Evolutionary conservation across 2,329 filamentous ascomycete genomes (phyloP), one percentile per base, ranked within the genome.

Genomic region (Corynespora cassiicola): DNA sequence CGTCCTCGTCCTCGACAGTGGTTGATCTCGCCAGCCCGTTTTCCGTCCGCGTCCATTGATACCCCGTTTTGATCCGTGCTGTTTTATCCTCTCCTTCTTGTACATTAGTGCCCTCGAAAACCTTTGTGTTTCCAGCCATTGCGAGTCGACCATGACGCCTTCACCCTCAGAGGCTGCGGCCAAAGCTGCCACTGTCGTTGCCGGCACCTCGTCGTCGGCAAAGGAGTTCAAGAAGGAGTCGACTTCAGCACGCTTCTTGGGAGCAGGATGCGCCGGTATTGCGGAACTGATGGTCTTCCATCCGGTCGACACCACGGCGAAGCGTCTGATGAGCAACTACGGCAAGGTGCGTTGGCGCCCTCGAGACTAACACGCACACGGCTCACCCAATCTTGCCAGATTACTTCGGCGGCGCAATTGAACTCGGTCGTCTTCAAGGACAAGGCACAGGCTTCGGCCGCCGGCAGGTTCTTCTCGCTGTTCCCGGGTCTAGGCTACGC

Each of bases 321-420:
- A 99, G 80, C 89, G 94, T 57, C 83, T 99, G 73, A 99, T 99
- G 94, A 96, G 90, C 83, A 96, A 99, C 74, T 87, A 95, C 70
- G 84, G 83, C 66, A 88, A 78, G 75, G 81, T 88, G 69, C 29
- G n/a, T n/a, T n/a, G n/a, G n/a, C n/a, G 42, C 22, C 26, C 10
- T 24, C 36, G 21, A 11, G 24, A 12, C 16, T 9, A 21, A 25
- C 11, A 26, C 12, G 15, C 24, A 5, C 19, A 23, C 23, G 22
- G 48, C 56, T 61, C 43, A 59, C 39, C 52, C 33, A 10, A 31
- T 11, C 3, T 22, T 12, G 5, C 23, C 56, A 84, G 78, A 81
- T 88, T 56, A 65, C 73, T 39, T 79, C 74, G 35, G 58, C 74
- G 18, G 66, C 80, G 39, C 83, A 89, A 66, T 76, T 99, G 62